A percentile compares a stretch with the other conserved stretches of the same genome.
Conservation (phyloP, 2,329 filamentous ascomycete genomes). For the Aureobasidium sp. region DNA sequence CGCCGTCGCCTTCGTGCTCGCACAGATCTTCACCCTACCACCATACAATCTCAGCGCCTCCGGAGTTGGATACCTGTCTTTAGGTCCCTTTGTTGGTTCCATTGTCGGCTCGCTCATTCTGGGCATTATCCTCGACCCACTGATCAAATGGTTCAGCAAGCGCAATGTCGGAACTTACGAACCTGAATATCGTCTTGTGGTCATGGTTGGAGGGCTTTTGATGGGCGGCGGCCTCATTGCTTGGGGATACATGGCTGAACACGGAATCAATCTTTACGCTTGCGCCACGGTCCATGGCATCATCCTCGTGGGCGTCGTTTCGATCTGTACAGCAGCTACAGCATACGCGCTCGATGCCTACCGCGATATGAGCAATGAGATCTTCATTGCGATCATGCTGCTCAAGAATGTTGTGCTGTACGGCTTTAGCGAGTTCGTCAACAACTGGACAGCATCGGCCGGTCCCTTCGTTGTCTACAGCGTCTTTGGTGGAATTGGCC, state of each 20-base stretch:
- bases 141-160: conserved; percentile 39
- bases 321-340: conserved; percentile 28
- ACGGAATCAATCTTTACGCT: conserved; percentile 17
- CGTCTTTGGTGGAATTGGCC: conserved; percentile 28
- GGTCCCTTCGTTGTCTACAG: conserved; percentile 35
- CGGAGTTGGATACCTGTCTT: conserved; percentile 39
- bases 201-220: conserved; percentile 22
- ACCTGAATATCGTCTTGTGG: conserved; percentile 45
- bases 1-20: conserved; percentile 37
- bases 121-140: conserved; percentile 30
- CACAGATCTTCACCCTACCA: conserved; percentile 43
- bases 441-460: conserved; percentile 33
- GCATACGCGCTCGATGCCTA: conserved; percentile 36
- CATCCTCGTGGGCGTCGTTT: conserved; percentile 22
- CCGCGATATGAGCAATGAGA: conserved; percentile 35
- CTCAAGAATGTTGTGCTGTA: conserved; percentile 42
- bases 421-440: conserved; percentile 38
- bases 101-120: conserved; percentile 31
- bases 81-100: conserved; percentile 36
- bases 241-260: conserved; percentile 25
- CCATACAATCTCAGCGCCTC: conserved; percentile 40
- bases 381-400: conserved; percentile 39
- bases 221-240: conserved; percentile 28
- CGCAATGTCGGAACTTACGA: conserved; percentile 49
- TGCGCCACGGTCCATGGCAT: conserved; percentile 22